A percentile compares a stretch with the other conserved stretches of the same genome.
Conservation (phyloP, 371 early-diverging fungal genomes). For the Antonospora locustae region DNA sequence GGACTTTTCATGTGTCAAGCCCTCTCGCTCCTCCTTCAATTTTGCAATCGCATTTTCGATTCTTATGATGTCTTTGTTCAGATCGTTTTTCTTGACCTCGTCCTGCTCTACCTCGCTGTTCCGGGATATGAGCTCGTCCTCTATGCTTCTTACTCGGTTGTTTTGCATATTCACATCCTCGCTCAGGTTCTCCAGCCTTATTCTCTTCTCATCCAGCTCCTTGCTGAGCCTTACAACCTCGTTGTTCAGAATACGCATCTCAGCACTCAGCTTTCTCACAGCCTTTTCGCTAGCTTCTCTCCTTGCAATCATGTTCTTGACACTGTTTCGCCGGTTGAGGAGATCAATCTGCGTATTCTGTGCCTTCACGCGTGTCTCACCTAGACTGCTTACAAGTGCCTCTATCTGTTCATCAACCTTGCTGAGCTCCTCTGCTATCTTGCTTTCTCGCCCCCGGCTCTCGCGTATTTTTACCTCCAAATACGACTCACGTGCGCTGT, state of each 20-base stretch:
- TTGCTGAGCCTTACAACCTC: slow-evolving; percentile 18
- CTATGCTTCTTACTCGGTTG: slow-evolving; percentile 24
- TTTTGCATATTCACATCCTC: slow-evolving; percentile 25
- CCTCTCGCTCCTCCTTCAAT: slow-evolving; percentile 11
- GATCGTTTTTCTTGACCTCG: neutral
- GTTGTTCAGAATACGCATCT: slow-evolving; percentile 19
- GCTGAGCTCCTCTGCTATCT: slow-evolving; percentile 1
- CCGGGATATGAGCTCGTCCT: slow-evolving; percentile 9
- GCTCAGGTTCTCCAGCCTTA: slow-evolving; percentile 14
- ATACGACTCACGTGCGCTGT: slow-evolving; percentile 3
- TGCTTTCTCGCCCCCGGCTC: slow-evolving; percentile 7
- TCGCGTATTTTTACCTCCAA: slow-evolving; percentile 5
- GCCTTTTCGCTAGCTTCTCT: slow-evolving; percentile 11
- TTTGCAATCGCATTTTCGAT: slow-evolving; percentile 9
- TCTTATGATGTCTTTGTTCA: slow-evolving; percentile 5
- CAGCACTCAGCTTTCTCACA: slow-evolving; percentile 1
- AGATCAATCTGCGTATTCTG: slow-evolving; percentile 3
- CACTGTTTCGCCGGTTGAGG: slow-evolving; percentile 10
- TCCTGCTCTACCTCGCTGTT: slow-evolving; percentile 2
- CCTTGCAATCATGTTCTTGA: slow-evolving; percentile 16
- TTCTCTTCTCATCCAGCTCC: slow-evolving; percentile 17
- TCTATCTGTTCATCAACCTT: slow-evolving; percentile 7
- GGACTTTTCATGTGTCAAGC: slow-evolving; percentile 6
- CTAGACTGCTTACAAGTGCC: neutral
- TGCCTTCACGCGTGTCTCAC: slow-evolving; percentile 1